phyloP scores from a whole-genome alignment of 768 basidiomycete species.

The Leccinum sublutescens region DNA sequence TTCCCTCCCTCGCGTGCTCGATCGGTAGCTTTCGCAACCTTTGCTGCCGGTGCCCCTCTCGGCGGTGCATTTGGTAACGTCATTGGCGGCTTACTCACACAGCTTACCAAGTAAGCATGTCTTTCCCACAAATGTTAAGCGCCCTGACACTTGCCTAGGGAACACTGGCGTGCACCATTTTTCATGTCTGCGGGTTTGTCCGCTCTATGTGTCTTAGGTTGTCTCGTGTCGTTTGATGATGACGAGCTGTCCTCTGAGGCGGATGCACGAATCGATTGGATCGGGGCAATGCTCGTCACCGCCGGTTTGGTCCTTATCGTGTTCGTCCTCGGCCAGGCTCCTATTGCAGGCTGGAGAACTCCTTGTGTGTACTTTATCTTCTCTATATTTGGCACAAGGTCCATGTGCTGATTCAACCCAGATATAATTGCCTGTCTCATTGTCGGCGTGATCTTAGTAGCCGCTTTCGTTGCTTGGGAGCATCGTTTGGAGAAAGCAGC shows the following conservation, averaged over 20 bases:
- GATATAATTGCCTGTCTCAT: conserved; percentile 74
- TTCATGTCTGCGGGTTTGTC: conserved; percentile 61
- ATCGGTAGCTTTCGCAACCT: conserved; percentile 77
- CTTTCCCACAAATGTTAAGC: neutral
- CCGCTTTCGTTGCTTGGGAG: conserved; percentile 66
- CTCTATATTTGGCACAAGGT: conserved; percentile 20
- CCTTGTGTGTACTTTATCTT: conserved; percentile 38
- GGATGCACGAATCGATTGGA: conserved; percentile 67
- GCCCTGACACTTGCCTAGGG: conserved; percentile 13
- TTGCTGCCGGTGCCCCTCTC: conserved; percentile 81
- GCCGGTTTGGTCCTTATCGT: conserved; percentile 65
- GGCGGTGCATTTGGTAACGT: conserved; percentile 71
- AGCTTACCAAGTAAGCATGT: conserved; percentile 41
- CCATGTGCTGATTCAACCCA: conserved; percentile 16
- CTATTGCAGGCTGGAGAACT: conserved; percentile 63
- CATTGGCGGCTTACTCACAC: conserved; percentile 70
- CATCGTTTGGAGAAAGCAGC: conserved; percentile 47
- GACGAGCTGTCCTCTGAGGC: conserved; percentile 44
- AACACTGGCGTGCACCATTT: conserved; percentile 67
- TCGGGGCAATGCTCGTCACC: conserved; percentile 67
- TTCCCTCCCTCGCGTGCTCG: conserved; percentile 71
- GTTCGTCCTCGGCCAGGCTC: conserved; percentile 71
- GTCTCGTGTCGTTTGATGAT: conserved; percentile 55
- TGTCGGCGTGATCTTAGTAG: conserved; percentile 54
- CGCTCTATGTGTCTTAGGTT: conserved; percentile 49